These are phyloP conservation scores for Podaxis mareebaensis DNA, from an alignment of 768 basidiomycete genomes.

Conservation along the genomic window DNA sequence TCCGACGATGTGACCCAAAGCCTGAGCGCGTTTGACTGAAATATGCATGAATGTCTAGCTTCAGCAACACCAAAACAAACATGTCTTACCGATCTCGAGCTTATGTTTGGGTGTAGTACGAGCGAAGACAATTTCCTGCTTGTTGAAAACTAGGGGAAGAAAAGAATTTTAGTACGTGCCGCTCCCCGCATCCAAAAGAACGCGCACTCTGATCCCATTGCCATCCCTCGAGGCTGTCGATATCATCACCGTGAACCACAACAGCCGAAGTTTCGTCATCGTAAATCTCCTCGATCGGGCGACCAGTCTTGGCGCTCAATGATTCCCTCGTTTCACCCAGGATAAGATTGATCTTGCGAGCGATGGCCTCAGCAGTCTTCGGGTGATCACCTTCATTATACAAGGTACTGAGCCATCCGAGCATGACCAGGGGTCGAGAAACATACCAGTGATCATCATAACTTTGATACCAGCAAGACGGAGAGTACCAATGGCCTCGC, in stretches of 20 bases:
- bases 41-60: not conserved
- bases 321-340: slow-evolving; percentile 66
- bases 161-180: not conserved
- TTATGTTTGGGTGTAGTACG: slow-evolving; percentile 74
- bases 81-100: slow-evolving; percentile 60
- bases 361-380: slow-evolving; percentile 74
- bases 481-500: slow-evolving; percentile 70
- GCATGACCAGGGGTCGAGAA: not conserved
- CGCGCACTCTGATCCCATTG: slow-evolving; percentile 72
- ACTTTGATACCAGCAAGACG: slow-evolving; percentile 73
- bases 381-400: slow-evolving; percentile 57
- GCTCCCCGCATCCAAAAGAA: not conserved
- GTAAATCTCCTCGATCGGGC: slow-evolving; percentile 57
- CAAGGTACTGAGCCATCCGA: not conserved
- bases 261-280: slow-evolving; percentile 69
- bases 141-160: slow-evolving; percentile 53
- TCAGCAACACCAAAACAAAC: not conserved
- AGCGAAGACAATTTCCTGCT: slow-evolving; percentile 72
- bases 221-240: slow-evolving; percentile 67
- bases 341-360: slow-evolving; percentile 71
- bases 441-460: slow-evolving; percentile 71
- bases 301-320: slow-evolving; percentile 54
- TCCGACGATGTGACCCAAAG: slow-evolving; percentile 70
- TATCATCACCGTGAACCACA: slow-evolving; percentile 69
- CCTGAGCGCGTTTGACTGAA: slow-evolving; percentile 69